These are phyloP conservation scores for Candida verbasci DNA, from an alignment of 805 yeast species.

Conservation along the genomic window DNA sequence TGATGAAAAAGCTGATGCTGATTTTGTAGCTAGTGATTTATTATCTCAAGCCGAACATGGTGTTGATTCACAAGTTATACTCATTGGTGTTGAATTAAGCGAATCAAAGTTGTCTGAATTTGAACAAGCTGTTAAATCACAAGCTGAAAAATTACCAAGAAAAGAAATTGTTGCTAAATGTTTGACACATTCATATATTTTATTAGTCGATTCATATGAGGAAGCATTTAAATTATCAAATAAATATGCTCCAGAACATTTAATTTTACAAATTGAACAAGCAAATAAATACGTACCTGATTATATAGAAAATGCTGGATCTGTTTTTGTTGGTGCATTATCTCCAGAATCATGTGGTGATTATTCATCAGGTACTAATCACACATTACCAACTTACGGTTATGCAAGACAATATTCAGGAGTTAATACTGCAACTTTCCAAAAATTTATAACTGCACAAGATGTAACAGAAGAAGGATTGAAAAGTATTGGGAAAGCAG, in stretches of 20 bases:
- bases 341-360: slow-evolving; percentile 99
- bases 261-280: slow-evolving; percentile 82
- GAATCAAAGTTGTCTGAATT: slow-evolving; percentile 57
- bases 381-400: slow-evolving; percentile 97
- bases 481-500: slow-evolving; percentile 88
- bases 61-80: slow-evolving; percentile 92
- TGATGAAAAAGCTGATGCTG: slow-evolving; percentile 83
- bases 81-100: slow-evolving; percentile 74
- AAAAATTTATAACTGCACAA: slow-evolving; percentile 92
- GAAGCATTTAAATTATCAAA: slow-evolving; percentile 88
- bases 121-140: slow-evolving; percentile 78
- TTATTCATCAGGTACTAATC: slow-evolving; percentile 97
- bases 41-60: slow-evolving; percentile 99
- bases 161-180: slow-evolving; percentile 90
- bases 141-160: slow-evolving; percentile 82
- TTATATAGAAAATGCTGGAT: slow-evolving; percentile 86
- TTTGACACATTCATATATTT: slow-evolving; percentile 84
- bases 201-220: slow-evolving; percentile 62
- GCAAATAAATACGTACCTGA: slow-evolving; percentile 68
- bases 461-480: slow-evolving; percentile 84
- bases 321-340: slow-evolving; percentile 92
- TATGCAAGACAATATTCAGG: slow-evolving; percentile 97
- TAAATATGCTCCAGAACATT: slow-evolving; percentile 95
- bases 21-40: slow-evolving; percentile 94
- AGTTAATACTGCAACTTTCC: slow-evolving; percentile 93